phyloP scores from a whole-genome alignment of 1,139 yeast genomes.

The Scheffersomyces titani region DNA sequence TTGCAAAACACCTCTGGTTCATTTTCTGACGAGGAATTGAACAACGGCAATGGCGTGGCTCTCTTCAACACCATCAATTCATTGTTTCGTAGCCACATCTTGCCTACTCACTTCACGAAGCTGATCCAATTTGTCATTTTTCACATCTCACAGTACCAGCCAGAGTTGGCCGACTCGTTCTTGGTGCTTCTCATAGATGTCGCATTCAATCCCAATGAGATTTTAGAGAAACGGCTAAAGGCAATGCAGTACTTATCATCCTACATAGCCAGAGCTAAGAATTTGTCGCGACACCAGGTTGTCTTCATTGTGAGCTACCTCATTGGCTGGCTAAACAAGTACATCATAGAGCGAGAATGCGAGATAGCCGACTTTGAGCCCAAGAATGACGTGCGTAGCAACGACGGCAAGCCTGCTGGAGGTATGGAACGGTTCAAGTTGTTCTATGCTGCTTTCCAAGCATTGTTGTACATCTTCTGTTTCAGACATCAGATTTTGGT shows the following conservation, averaged over 20 bases:
- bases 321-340: constrained; percentile 80
- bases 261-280: constrained; percentile 84
- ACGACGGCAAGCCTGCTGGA: constrained; percentile 29
- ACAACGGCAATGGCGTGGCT: constrained; percentile 67
- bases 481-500: constrained; percentile 72
- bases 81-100: constrained; percentile 74
- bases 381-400: constrained; percentile 4
- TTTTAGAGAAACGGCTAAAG: constrained; percentile 75
- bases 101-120: constrained; percentile 92
- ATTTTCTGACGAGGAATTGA: constrained; percentile 53
- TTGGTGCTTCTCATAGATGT: constrained; percentile 81
- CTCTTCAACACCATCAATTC: constrained; percentile 75
- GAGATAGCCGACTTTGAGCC: constrained; percentile 61
- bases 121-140: constrained; percentile 86
- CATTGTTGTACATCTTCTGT: constrained; percentile 86
- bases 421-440: constrained; percentile 82
- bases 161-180: constrained; percentile 82
- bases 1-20: constrained; percentile 51
- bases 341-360: constrained; percentile 76
- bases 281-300: constrained; percentile 68
- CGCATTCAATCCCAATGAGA: constrained; percentile 68
- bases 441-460: constrained; percentile 93
- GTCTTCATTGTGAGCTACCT: constrained; percentile 77
- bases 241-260: constrained; percentile 92
- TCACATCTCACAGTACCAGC: constrained; percentile 77